phyloP scores from a whole-genome alignment of 1,284 basidiomycete genomes.

The Sporisorium scitamineum region DNA sequence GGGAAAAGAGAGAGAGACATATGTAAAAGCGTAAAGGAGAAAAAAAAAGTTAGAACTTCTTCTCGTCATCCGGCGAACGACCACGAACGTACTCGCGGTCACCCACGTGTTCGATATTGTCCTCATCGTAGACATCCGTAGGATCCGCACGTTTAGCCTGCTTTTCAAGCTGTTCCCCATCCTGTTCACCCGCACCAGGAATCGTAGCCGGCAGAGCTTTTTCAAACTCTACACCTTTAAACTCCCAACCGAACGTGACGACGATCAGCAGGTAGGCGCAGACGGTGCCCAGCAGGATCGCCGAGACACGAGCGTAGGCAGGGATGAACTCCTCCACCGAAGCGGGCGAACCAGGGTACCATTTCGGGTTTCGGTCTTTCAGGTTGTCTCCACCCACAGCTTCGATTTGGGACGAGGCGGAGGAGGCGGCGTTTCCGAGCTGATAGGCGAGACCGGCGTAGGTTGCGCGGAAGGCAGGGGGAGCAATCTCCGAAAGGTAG shows the following conservation, averaged over 20 bases:
- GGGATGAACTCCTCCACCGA: slow-evolving; percentile 73
- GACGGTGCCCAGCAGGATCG: slow-evolving; percentile 81
- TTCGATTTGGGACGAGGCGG: slow-evolving; percentile 91
- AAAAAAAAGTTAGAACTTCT: slow-evolving; percentile 24
- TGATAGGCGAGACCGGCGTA: slow-evolving; percentile 94
- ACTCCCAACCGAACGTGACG: slow-evolving; percentile 59
- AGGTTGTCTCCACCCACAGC: slow-evolving; percentile 74
- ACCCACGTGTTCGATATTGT: slow-evolving; percentile 45
- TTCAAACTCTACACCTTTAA: slow-evolving; percentile 83
- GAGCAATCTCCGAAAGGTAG: slow-evolving; percentile 88
- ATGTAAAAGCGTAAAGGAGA: neutral
- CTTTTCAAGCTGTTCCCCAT: slow-evolving; percentile 7
- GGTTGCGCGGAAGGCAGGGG: slow-evolving; percentile 90
- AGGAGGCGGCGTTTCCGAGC: slow-evolving; percentile 79
- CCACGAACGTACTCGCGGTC: slow-evolving; percentile 8
- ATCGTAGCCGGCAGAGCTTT: slow-evolving; percentile 34
- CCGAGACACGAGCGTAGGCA: slow-evolving; percentile 88
- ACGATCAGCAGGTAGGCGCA: slow-evolving; percentile 67
- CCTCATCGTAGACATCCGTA: slow-evolving; percentile 27
- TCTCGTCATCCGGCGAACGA: slow-evolving; percentile 28
- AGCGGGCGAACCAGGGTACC: slow-evolving; percentile 27
- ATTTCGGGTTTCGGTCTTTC: slow-evolving; percentile 53
- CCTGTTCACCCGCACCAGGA: slow-evolving; percentile 32
- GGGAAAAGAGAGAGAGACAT: neutral
- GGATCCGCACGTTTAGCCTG: neutral